Evolutionary conservation across 306 rosid species (phyloP).

Genomic region (Cicer cuneatum): DNA sequence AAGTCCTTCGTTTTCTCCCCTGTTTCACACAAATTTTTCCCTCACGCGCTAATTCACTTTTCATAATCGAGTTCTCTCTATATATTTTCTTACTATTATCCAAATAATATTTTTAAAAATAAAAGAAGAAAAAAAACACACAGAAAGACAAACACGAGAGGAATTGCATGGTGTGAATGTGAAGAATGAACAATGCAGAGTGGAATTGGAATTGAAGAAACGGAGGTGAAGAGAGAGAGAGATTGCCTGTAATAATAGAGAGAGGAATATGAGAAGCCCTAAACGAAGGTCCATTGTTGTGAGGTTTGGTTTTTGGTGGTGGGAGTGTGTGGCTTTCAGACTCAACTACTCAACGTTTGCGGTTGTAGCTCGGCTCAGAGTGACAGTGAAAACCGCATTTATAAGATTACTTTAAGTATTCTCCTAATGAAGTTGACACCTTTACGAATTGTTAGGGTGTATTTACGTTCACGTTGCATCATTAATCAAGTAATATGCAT

Average conservation of each 20-base stretch:
- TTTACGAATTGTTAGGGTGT: no score
- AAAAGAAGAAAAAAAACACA: neutral
- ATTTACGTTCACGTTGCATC: no score
- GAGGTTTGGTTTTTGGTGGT: neutral
- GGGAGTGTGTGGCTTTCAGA: neutral
- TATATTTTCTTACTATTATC: neutral
- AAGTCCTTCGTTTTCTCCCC: neutral
- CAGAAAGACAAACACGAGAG: neutral
- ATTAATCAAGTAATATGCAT: no score
- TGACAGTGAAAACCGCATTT: no score
- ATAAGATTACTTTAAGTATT: no score
- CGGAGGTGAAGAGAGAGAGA: neutral
- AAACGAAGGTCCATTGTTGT: constrained; percentile 56
- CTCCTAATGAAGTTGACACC: no score
- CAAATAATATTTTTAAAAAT: neutral
- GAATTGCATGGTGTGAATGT: constrained; percentile 12
- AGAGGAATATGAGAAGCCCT: constrained; percentile 46
- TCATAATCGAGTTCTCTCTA: neutral
- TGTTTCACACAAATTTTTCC: neutral
- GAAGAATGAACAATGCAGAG: neutral
- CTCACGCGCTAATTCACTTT: neutral
- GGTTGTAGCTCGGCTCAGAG: constrained; percentile 2
- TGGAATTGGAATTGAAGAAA: constrained; percentile 23
- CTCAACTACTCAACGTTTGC: constrained; percentile 37
- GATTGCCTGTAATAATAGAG: constrained; percentile 69